A percentile compares a stretch with the other conserved stretches of the same genome.
phyloP scores from a whole-genome alignment of 352 stramenopile species.

The Globisporangium megalacanthum region DNA sequence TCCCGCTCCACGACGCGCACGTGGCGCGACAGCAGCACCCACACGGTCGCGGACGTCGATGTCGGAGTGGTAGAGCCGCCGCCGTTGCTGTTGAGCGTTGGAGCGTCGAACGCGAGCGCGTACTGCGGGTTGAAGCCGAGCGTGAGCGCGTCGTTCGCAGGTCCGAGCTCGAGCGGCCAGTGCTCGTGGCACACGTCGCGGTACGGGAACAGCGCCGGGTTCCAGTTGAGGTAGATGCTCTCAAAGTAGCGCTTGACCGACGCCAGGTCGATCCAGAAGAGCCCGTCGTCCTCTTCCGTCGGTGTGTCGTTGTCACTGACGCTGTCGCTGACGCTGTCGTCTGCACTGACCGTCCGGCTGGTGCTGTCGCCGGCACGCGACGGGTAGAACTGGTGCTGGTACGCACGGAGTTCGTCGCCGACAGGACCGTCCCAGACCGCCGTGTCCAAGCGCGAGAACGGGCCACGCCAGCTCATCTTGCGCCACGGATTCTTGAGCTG shows the following conservation, averaged over 20 bases:
- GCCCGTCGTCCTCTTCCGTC: conserved; percentile 80
- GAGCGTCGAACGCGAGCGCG: conserved; percentile 63
- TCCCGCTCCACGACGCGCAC: conserved; percentile 79
- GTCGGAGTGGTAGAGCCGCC: too few species aligned
- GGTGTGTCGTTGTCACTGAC: background rate
- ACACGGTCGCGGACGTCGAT: conserved; percentile 58
- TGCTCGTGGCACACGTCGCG: conserved; percentile 76
- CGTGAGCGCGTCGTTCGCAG: conserved; percentile 87
- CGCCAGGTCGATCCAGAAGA: conserved; percentile 96
- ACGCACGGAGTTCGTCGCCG: conserved; percentile 50
- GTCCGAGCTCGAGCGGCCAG: conserved; percentile 80
- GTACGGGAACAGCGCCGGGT: conserved; percentile 88
- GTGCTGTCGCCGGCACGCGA: conserved; percentile 3
- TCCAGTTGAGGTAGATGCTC: conserved; percentile 96
- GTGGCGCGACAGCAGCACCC: conserved; percentile 92
- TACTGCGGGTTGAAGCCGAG: conserved; percentile 94
- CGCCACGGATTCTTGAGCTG: conserved; percentile 97
- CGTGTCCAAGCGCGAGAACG: conserved; percentile 70
- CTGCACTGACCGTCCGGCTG: background rate
- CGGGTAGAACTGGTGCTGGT: conserved; percentile 49
- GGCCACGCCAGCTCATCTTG: conserved; percentile 80
- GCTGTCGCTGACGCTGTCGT: too few species aligned
- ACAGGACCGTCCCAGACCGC: conserved; percentile 45
- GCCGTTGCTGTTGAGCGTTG: conserved; percentile 2
- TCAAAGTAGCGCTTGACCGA: conserved; percentile 91